phyloP scores from a whole-genome alignment of 1,284 basidiomycete species.

The Ganoderma lingzhi region DNA sequence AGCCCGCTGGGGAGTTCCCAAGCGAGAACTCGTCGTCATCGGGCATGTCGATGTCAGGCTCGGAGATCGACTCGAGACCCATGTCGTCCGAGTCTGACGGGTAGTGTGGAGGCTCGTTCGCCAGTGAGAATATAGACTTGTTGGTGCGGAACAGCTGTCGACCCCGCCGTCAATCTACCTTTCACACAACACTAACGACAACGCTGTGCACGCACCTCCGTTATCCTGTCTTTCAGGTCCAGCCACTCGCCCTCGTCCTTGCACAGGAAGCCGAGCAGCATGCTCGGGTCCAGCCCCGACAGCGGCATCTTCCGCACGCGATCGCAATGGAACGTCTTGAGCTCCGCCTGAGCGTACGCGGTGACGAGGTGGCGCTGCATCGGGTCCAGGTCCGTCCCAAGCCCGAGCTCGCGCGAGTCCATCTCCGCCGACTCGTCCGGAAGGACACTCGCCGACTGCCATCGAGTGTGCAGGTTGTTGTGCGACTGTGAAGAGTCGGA shows the following conservation, averaged over 20 bases:
- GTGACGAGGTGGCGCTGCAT: slow-evolving; percentile 66
- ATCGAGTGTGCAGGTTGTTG: slow-evolving; percentile 38
- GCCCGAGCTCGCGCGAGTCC: slow-evolving; percentile 48
- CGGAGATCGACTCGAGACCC: slow-evolving; percentile 83
- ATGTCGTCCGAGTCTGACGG: slow-evolving; percentile 77
- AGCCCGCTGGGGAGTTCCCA: slow-evolving; percentile 43
- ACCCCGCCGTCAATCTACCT: slow-evolving; percentile 2
- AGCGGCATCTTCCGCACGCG: slow-evolving; percentile 93
- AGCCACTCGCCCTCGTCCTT: slow-evolving; percentile 85
- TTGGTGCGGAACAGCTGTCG: slow-evolving; percentile 63
- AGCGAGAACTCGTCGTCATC: slow-evolving; percentile 55
- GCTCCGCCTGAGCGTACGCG: slow-evolving; percentile 70
- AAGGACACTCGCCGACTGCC: slow-evolving; percentile 43
- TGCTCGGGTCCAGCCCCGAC: slow-evolving; percentile 93
- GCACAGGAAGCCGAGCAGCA: slow-evolving; percentile 94
- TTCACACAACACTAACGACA: neutral
- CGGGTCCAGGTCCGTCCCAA: slow-evolving; percentile 50
- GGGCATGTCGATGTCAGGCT: slow-evolving; percentile 69
- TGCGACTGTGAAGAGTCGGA: slow-evolving; percentile 40
- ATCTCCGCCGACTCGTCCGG: slow-evolving; percentile 46
- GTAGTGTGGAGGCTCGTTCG: slow-evolving; percentile 89
- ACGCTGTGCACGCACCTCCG: slow-evolving; percentile 57
- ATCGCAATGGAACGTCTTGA: slow-evolving; percentile 94
- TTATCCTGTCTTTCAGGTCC: slow-evolving; percentile 80
- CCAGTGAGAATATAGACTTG: slow-evolving; percentile 82